These are phyloP conservation scores for Lathyrus tuberosus DNA, from an alignment of 306 rosid species.

Conservation along the genomic window DNA sequence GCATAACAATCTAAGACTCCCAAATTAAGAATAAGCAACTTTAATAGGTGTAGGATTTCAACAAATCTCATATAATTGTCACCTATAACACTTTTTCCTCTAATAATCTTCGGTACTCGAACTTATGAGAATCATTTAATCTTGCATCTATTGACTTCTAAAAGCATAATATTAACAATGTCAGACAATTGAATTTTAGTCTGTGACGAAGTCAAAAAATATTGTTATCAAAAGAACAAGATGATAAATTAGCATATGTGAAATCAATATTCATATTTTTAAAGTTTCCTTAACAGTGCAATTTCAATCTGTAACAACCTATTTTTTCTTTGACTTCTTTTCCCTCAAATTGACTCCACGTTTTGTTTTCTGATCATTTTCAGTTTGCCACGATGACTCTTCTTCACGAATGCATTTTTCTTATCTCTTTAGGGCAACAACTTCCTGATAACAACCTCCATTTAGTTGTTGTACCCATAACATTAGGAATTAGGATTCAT, in stretches of 20 bases:
- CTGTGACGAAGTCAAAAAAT: conserved; percentile 11
- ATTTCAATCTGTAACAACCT: conserved; percentile 22
- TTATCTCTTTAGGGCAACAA: conserved; percentile 96
- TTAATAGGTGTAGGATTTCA: no score
- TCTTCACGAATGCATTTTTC: conserved; percentile 99
- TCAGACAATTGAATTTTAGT: conserved; percentile 26
- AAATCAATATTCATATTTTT: no score
- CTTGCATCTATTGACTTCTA: neutral
- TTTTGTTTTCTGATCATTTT: conserved; percentile 81
- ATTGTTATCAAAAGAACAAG: neutral
- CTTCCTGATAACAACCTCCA: conserved; percentile 98
- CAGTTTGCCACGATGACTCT: conserved; percentile 96
- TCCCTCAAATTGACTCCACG: conserved; percentile 79
- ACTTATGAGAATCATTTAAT: conserved; percentile 11
- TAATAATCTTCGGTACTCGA: neutral
- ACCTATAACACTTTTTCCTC: neutral
- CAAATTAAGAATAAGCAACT: no score
- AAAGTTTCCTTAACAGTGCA: conserved; percentile 6
- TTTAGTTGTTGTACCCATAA: conserved; percentile 73
- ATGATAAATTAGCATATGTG: conserved; percentile 21
- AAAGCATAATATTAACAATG: neutral
- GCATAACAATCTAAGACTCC: no score
- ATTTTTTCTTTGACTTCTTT: conserved; percentile 88
- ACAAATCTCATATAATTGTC: no score
- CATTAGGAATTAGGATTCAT: conserved; percentile 35